Evolutionary conservation across 2,329 filamentous ascomycete genomes (phyloP), one percentile per base, ranked within the genome.

Genomic region (Trichoderma breve): DNA sequence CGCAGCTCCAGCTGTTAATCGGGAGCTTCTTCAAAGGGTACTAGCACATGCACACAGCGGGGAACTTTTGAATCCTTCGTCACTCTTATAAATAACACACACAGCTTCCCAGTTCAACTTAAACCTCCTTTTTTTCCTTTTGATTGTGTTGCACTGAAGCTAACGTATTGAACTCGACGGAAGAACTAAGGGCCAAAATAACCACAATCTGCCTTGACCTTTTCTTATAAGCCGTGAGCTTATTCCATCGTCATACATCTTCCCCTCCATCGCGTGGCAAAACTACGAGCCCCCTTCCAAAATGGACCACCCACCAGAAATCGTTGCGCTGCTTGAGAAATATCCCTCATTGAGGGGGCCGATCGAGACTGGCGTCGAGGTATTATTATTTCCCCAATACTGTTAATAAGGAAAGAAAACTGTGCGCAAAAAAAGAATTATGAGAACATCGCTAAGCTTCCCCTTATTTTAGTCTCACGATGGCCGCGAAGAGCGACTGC

Each of bases 401-500:
- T 11, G 21, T 64, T 11, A 1, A 47, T 6, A 6, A 3, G 3
- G 15, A 39, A 39, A 18, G 36, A 6, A 32, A n/a, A 7, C 28
- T 4, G 2, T 11, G 43, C 30, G n/a, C 9, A 60, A 30, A 26
- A 39, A 58, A 43, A 32, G 15, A 4, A n/a, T 51, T 9, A 8
- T 69, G 26, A 61, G 6, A 7, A n/a, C 9, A 7, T 24, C 47
- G 47, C 47, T 53, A 53, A 53, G 9, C 47, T 24, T 24, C 47
- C 47, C 47, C 28, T 51, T 18, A 24, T 61, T n/a, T 18, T 26
- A 69, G 66, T 51, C 55, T 30, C 24, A 61, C 39, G 68, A 70
- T 55, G 68, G 68, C 39, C 57, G 68, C 28, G 68, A 70, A 64
- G 58, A 63, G 39, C 55, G 32, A 5, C 32, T 70, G 15, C 68